Percentiles rank a stretch among this genome's conserved stretches.
phyloP scores from a whole-genome alignment of 1,139 yeast genomes.

The Blastobotrys capitulatus region DNA sequence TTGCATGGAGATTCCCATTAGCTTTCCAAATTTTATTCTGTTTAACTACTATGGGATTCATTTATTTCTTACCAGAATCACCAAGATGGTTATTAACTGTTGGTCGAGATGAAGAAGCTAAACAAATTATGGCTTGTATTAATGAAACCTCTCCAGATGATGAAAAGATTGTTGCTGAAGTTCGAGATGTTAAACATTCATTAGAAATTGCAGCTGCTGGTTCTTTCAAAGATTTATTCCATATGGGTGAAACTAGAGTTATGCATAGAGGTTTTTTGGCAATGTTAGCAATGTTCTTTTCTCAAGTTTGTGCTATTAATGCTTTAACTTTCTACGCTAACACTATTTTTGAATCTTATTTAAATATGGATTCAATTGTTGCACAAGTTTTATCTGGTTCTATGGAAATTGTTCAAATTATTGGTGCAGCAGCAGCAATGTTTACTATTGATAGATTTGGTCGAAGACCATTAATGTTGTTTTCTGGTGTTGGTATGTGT shows the following conservation, averaged over 20 bases:
- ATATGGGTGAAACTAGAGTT: constrained; percentile 40
- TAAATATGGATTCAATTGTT: constrained; percentile 37
- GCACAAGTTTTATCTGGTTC: constrained; percentile 38
- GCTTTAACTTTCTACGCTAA: constrained; percentile 43
- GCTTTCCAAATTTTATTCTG: constrained; percentile 23
- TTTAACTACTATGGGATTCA: constrained; percentile 15
- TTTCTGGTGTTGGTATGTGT: constrained; percentile 21
- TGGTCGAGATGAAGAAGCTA: constrained; percentile 43
- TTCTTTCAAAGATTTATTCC: constrained; percentile 21
- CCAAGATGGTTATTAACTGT: constrained; percentile 44
- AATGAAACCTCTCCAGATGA: constrained; percentile 32
- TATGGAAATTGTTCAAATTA: constrained; percentile 37
- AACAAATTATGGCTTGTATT: constrained; percentile 38
- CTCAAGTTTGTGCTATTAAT: constrained; percentile 68
- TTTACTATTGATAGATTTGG: constrained; percentile 21
- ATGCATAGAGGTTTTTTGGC: constrained; percentile 46
- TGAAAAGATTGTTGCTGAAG: constrained; percentile 29
- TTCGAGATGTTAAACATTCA: constrained; percentile 23
- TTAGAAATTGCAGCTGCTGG: constrained; percentile 17
- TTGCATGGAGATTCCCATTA: constrained; percentile 50
- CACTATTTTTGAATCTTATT: constrained; percentile 39
- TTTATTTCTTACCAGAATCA: constrained; percentile 39
- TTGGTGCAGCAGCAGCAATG: constrained; percentile 20
- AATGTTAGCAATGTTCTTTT: constrained; percentile 50
- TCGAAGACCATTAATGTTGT: constrained; percentile 17